Percentiles rank a stretch among this genome's conserved stretches.
Conservation (phyloP, 2,329 filamentous ascomycete genomes). For the Zasmidium citrigriseum region DNA sequence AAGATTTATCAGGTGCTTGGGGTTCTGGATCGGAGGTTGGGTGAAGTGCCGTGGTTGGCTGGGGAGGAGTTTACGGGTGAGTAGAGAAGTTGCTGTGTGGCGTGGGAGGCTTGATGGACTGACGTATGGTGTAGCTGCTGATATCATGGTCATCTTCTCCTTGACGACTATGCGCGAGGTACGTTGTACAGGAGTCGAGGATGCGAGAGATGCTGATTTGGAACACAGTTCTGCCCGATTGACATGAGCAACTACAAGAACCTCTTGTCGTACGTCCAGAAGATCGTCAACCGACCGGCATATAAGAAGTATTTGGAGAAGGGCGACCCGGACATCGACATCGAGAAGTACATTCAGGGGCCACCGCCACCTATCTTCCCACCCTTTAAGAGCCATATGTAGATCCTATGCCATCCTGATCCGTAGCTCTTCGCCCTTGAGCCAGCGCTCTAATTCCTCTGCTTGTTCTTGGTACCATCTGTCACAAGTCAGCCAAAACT, state of each 20-base stretch:
- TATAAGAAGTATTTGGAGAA: slow-evolving; percentile 36
- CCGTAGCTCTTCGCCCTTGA: slow-evolving; percentile 55
- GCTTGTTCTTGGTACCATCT: slow-evolving; percentile 71
- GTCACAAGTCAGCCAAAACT: background rate
- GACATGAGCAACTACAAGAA: slow-evolving; percentile 26
- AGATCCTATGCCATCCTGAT: slow-evolving; percentile 23
- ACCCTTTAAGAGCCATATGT: slow-evolving; percentile 13
- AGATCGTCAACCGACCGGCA: slow-evolving; percentile 28
- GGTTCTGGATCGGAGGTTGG: slow-evolving; percentile 54
- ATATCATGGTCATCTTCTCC: slow-evolving; percentile 64
- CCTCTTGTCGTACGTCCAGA: slow-evolving; percentile 33
- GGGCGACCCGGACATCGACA: slow-evolving; percentile 32
- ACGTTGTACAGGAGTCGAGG: background rate
- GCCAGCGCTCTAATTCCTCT: slow-evolving; percentile 65
- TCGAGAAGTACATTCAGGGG: slow-evolving; percentile 24
- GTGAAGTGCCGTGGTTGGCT: slow-evolving; percentile 55
- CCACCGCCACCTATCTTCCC: slow-evolving; percentile 35
- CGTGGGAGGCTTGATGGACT: background rate
- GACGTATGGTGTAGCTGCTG: slow-evolving; percentile 49
- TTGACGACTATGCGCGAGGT: slow-evolving; percentile 60
- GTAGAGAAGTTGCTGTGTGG: background rate
- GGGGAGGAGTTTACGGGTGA: slow-evolving; percentile 58
- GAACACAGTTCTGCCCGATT: slow-evolving; percentile 20
- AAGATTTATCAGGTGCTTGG: slow-evolving; percentile 43
- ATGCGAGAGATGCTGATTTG: background rate